These are phyloP conservation scores for Penicillium crustosum DNA, from an alignment of 2,329 filamentous ascomycete genomes.

Conservation along the genomic window DNA sequence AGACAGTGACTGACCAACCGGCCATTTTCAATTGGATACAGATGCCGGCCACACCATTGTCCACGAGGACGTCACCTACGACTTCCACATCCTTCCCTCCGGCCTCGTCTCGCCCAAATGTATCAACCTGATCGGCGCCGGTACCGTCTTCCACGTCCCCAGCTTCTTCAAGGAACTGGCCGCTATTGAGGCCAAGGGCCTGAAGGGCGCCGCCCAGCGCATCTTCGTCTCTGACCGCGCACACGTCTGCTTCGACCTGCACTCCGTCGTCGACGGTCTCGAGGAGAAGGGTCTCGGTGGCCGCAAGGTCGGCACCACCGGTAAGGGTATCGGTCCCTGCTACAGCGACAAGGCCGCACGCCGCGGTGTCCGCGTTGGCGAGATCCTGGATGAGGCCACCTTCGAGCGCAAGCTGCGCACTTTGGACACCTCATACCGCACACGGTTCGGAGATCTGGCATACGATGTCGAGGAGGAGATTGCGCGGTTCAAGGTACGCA, in stretches of 20 bases:
- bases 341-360: conserved; percentile 64
- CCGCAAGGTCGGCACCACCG: conserved; percentile 51
- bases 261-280: conserved; percentile 48
- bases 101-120: conserved; percentile 47
- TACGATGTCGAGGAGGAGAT: conserved; percentile 64
- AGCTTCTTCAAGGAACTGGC: conserved; percentile 51
- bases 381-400: conserved; percentile 56
- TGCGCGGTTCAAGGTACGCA: conserved; percentile 53
- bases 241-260: conserved; percentile 47
- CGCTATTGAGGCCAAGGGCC: conserved; percentile 45
- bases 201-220: conserved; percentile 42
- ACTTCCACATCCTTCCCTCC: conserved; percentile 51
- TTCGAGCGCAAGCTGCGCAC: conserved; percentile 57
- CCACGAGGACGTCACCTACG: conserved; percentile 47
- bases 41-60: conserved; percentile 52
- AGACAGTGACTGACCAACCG: conserved; percentile 11
- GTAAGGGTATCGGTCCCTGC: conserved; percentile 56
- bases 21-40: conserved; percentile 10
- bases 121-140: conserved; percentile 50
- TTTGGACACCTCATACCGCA: conserved; percentile 54
- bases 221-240: conserved; percentile 50
- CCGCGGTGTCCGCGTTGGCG: conserved; percentile 58
- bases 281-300: conserved; percentile 47
- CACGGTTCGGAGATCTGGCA: conserved; percentile 58
- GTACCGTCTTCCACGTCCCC: conserved; percentile 49